Evolutionary conservation across 371 early-diverging fungal species (phyloP).

Genomic region (Haplosporangium sp.): DNA sequence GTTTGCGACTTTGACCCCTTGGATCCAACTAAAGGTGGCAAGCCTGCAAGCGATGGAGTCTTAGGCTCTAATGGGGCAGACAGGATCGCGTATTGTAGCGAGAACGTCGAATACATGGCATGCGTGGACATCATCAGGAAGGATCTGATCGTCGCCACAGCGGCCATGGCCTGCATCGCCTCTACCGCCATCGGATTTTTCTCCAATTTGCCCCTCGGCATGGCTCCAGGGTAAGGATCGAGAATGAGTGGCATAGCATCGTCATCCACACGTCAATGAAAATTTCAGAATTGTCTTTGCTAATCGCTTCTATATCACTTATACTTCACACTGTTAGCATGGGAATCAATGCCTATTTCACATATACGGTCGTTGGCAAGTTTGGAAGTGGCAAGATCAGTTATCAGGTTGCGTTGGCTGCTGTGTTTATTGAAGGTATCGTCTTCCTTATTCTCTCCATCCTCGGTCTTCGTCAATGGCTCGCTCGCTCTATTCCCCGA

Average conservation of each 20-base stretch:
- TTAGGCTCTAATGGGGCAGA: slow-evolving; percentile 53
- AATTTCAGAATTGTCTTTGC: neutral
- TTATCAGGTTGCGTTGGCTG: slow-evolving; percentile 76
- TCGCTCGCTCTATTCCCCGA: slow-evolving; percentile 78
- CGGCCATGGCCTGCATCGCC: slow-evolving; percentile 74
- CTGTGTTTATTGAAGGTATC: slow-evolving; percentile 83
- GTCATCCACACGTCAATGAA: too few species aligned
- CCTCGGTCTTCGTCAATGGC: slow-evolving; percentile 81
- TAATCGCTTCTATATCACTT: neutral
- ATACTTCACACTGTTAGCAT: slow-evolving; percentile 54
- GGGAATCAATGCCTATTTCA: slow-evolving; percentile 86
- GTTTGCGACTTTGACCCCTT: slow-evolving; percentile 61
- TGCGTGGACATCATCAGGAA: slow-evolving; percentile 74
- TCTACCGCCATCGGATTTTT: slow-evolving; percentile 73
- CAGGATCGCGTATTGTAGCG: slow-evolving; percentile 56
- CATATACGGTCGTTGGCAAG: slow-evolving; percentile 83
- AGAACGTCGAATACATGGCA: slow-evolving; percentile 63
- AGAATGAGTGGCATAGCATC: too few species aligned
- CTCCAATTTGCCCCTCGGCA: slow-evolving; percentile 80
- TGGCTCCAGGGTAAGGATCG: slow-evolving; percentile 74
- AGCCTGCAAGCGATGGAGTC: slow-evolving; percentile 57
- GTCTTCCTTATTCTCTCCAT: slow-evolving; percentile 80
- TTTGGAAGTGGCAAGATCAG: slow-evolving; percentile 78
- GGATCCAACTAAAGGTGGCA: slow-evolving; percentile 36
- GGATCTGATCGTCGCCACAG: slow-evolving; percentile 78